Base-by-base conservation (phyloP, 2,329 filamentous ascomycete species). In the Plenodomus tracheiphilus region DNA sequence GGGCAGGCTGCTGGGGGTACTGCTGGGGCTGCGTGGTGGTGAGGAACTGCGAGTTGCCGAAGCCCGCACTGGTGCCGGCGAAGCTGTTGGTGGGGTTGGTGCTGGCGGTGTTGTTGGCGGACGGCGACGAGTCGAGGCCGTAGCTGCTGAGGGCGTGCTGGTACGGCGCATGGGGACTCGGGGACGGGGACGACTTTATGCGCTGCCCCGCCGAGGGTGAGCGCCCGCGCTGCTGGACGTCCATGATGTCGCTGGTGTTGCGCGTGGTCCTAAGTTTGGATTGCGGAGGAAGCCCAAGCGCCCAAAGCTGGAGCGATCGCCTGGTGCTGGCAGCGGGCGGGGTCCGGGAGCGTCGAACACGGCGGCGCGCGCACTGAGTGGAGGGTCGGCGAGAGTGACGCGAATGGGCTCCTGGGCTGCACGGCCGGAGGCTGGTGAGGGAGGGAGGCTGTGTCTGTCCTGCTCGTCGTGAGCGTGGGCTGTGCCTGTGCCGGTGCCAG, bases 101-200 rank as follows among this genome's bases (percentile, higher is more conserved):
- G 63, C 61, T 59, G 61, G 44, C 56, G 44, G 59, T 49, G 59
- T 61, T 57, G 47, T 61, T 55, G 60, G 53, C 54, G 45, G 61
- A 61, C 38, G 65, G 59, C 43, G 69, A 74, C 63, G 79, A 76
- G 69, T 86, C 81, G 60, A 86, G 74, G 55, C 74, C 81, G 65
- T 87, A 78, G 66, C 82, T 83, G 28, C 9, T 15, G 44, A 59
- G 47, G 21, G 62, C 80, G 43, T 78, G 77, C 68, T 79, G 75
- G 64, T 80, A 82, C 62, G 77, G 77, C 72, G 74, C 71, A 64
- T 71, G 80, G 70, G 81, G 81, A 68, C 84, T 83, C 62, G 84
- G 82, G 63, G 85, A 86, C 72, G 84, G 84, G 59, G 77, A 81
- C 71, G 71, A 81, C 87, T 86, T 88, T 86, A 85, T 84, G 68